Evolutionary conservation across 2,329 filamentous ascomycete genomes (phyloP), one percentile per base, ranked within the genome.

Genomic region (Aspergillus sp.): DNA sequence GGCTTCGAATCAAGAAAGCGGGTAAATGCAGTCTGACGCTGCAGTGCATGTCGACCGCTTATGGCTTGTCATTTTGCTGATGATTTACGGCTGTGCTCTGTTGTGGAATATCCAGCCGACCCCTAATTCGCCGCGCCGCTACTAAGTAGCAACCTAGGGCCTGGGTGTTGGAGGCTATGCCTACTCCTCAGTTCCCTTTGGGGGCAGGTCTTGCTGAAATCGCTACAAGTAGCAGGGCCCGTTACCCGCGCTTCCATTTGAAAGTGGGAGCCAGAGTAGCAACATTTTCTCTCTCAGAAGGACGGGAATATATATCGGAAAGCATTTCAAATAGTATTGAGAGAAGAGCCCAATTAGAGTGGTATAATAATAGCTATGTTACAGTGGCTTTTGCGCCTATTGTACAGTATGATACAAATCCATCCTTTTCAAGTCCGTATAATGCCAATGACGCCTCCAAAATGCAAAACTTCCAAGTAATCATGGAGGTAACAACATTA

Each of bases 291-390:
- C 7, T 21, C 21, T 6, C 4, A 17, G n/a, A 9, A 9, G 19
- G 40, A 14, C 4, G 40, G 6, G 15, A 41, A 17, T 3, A 19
- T 7, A 12, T 8, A 17, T 43, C 40, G 40, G 9, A 21, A 9
- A 21, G 15, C 3, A 47, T 47, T 27, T 33, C 31, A 35, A 49
- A 31, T n/a, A 8, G 45, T 15, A 17, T 50, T 58, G 68, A 69
- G 65, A 62, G 68, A 70, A 66, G 67, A 64, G 62, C 55, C 63
- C 41, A 52, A 48, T 61, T 55, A 59, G 31, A 56, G 27, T 46
- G 39, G 31, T 56, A 45, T 48, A 52, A 45, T 48, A 51, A 43
- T 47, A 52, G 45, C 27, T 58, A 56, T 58, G 21, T 51, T 59
- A 60, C 54, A 60, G 27, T 39, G 52, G 43, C 52, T 35, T 43